Base-by-base conservation (phyloP, 257 asterid genomes). In the Jacaranda mimosifolia region DNA sequence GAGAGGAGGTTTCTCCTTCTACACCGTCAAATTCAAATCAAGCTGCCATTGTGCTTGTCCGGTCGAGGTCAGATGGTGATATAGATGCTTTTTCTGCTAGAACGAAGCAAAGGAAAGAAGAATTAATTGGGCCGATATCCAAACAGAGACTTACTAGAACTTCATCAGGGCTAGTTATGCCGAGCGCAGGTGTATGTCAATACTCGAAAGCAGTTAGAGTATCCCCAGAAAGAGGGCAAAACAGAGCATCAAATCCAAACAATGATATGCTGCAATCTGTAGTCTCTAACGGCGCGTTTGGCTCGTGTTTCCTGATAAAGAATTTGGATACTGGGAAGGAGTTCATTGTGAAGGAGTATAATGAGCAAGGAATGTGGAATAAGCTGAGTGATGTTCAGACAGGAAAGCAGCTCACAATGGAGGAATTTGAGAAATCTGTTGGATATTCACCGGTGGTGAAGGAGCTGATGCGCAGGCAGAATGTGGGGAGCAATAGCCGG, bases 61-160 rank as follows among this genome's bases (percentile, higher is more conserved):
- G 99, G 81, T 93, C 98, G n/a, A 85, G 97, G 80, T 96, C 99
- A 6, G 98, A 91, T 68, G 89, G 97, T 12, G 99, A 96, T 62
- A 90, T 96, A 18, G 87, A 81, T 2, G 75, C 73, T 0, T 83
- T 85, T 53, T 91, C 98, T 3, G 80, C 81, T 3, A 75, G 77
- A 32, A 81, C 93, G 0, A 96, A 89, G 67, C 90, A 87, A 59
- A 79, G 98, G 69, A 91, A 87, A 85, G 97, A 93, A 39, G 97
- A 89, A 70, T 19, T 96, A 39, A 78, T 96, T 3, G 97, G 98
- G 5, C 77, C 82, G n/a, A 72, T 76, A 9, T 86, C 97, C 4
- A 93, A 91, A 78, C 97, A 96, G 38, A 88, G 86, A 32, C 92
- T 91, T 19, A 96, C 91, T 1, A 86, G 97, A 66, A 93, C 97